Evolutionary conservation across 345 rosid species (phyloP), one percentile per base, ranked within the genome.

Genomic region (Pugionium dolabratum): DNA sequence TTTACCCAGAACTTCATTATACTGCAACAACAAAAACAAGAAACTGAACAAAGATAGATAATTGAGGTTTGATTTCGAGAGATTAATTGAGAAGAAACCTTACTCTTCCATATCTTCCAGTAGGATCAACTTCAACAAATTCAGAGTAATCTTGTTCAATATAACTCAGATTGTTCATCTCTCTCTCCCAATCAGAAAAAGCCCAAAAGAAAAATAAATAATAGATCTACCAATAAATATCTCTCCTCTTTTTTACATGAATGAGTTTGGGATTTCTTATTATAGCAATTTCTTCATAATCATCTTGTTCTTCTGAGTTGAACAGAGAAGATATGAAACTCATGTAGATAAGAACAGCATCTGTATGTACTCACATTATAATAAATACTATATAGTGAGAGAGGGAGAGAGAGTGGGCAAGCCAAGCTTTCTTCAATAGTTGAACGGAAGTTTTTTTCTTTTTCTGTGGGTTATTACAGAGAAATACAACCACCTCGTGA

Each of bases 81-180:
- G 48, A 50, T 49, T 32, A 6, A 61, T 50, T 71, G 58, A 33
- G 30, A 73, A 9, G 51, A 67, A 53, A 42, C 39, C 0, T 33
- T 83, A 94, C 99, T 73, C 97, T 88, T 74, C 97, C 95, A 77
- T 94, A 94, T 88, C 99, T 87, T 76, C 99, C 96, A 45, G 95
- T 81, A 44, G 99, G 99, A 87, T 95, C 99, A 81, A 89, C 90
- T 79, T 95, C 99, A 73, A 91, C 85, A 82, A 89, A 95, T 72
- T 87, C 97, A 73, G 85, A 77, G 73, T 50, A 70, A 56, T 84
- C 97, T 70, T 78, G 78, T 52, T 84, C 89, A 46, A 73, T 79
- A 73, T 62, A 80, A 58, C 81, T 64, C 60, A 78, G 83, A 81
- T 81, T 85, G 77, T 82, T 87, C 98, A 92, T 92, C 75, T 65